Evolutionary conservation across 208 protist genomes (phyloP).

Genomic region (Porcisia deanei): DNA sequence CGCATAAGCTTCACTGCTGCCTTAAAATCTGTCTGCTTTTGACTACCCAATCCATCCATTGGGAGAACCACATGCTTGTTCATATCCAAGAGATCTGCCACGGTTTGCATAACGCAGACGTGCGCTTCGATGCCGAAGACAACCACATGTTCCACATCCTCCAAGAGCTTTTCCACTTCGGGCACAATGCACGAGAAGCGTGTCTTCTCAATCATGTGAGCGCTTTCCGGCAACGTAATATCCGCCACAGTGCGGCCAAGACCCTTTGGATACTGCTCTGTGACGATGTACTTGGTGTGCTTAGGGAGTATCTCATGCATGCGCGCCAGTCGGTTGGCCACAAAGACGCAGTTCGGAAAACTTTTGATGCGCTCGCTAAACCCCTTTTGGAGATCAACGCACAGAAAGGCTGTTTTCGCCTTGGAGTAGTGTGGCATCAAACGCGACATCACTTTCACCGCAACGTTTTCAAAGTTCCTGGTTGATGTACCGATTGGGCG

Average conservation of each 20-base stretch:
- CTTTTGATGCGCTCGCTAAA: conserved; percentile 63
- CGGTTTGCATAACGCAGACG: conserved; percentile 81
- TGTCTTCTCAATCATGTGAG: conserved; percentile 55
- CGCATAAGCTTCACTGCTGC: conserved; percentile 61
- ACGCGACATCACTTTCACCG: conserved; percentile 47
- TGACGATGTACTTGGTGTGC: conserved; percentile 75
- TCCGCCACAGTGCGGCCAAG: conserved; percentile 63
- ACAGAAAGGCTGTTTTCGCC: conserved; percentile 70
- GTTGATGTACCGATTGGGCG: background rate
- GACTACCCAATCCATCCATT: conserved; percentile 75
- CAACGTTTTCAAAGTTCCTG: background rate
- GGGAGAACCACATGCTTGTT: conserved; percentile 69
- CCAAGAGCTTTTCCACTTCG: conserved; percentile 50
- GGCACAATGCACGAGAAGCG: conserved; percentile 56
- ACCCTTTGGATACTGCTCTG: conserved; percentile 85
- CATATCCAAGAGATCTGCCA: conserved; percentile 66
- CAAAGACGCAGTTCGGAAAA: conserved; percentile 74
- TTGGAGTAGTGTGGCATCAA: conserved; percentile 65
- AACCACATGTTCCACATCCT: conserved; percentile 62
- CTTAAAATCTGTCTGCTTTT: conserved; percentile 64
- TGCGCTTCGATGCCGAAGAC: conserved; percentile 85
- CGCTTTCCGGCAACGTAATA: conserved; percentile 48
- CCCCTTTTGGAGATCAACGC: conserved; percentile 70
- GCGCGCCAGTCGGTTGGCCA: conserved; percentile 69
- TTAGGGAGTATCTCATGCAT: conserved; percentile 53